Evolutionary conservation across 73 alveolate species (phyloP), one percentile per base, ranked within the genome.

Genomic region (Effrenium voratum): DNA sequence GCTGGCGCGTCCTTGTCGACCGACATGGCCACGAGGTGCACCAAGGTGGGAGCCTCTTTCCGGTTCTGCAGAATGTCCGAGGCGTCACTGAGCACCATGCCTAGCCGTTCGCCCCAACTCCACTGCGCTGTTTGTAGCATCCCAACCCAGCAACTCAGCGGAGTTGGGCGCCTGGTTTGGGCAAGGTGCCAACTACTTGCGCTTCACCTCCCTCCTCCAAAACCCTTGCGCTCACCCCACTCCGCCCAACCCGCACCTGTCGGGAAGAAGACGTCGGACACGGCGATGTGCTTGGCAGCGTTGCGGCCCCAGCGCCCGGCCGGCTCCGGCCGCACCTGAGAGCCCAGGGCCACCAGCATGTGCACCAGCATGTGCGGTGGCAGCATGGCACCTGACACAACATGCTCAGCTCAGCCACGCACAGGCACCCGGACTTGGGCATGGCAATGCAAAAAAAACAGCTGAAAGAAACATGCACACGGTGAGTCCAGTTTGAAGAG

Each of bases 261-360:
- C 5, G 95, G 95, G 84, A 87, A 87, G 68, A 87, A 87, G 73
- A 66, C 84, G 68, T 87, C 95, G 22, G 70, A 60, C 68, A 87
- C 46, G 32, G 85, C 82, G 24, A 87, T 4, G 72, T 87, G 95
- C 49, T 22, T 43, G 68, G 40, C 95, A 8, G 95, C 95, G 34
- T 87, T 87, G n/a, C 95, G 95, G 19, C 95, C 95, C 95, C 95
- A 87, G 44, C 95, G 83, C 32, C 95, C 95, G 28, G 84, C 52
- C 8, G 95, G 84, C 5, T 87, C 95, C 12, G 95, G 95, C n/a
- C 95, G 95, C 68, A 87, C 95, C 84, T 87, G 95, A 28, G 95
- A 87, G 57, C 95, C 95, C 84, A 87, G n/a, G 84, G 82, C 40
- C 84, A 87, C 95, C 68, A 87, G 49, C 84, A 87, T 87, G 84